phyloP scores from a whole-genome alignment of 495 filamentous ascomycete species.

The Penicillium goetzii region DNA sequence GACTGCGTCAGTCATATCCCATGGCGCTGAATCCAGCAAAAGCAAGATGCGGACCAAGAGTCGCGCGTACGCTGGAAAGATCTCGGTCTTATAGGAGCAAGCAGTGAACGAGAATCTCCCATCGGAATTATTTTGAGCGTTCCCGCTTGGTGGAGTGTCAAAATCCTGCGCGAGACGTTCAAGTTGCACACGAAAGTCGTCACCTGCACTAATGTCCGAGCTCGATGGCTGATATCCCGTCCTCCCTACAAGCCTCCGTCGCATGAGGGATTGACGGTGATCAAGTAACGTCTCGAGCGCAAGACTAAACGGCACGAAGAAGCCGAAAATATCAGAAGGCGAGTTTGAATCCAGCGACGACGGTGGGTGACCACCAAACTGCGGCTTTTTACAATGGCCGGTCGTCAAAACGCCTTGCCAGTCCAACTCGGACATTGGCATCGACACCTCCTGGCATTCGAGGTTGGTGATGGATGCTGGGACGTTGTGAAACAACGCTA shows the following conservation, averaged over 20 bases:
- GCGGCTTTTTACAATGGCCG: not conserved
- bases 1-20: not conserved
- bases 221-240: not conserved
- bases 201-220: not conserved
- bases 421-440: not conserved
- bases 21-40: not conserved
- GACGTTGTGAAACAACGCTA: not conserved
- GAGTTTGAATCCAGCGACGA: not conserved
- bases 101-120: not conserved
- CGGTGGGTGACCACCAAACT: not conserved
- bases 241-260: not conserved
- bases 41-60: not conserved
- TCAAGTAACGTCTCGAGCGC: not conserved
- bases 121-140: not conserved
- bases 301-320: not conserved
- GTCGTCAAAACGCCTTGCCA: not conserved
- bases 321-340: not conserved
- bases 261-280: not conserved
- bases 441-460: not conserved
- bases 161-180: slow-evolving; percentile 1
- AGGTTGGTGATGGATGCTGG: not conserved
- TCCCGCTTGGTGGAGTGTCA: not conserved
- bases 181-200: slow-evolving; percentile 2
- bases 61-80: not conserved
- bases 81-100: slow-evolving; percentile 1